Evolutionary conservation across 805 yeast genomes (phyloP), one percentile per base, ranked within the genome.

Genomic region (Wickerhamiella allomyrinae): DNA sequence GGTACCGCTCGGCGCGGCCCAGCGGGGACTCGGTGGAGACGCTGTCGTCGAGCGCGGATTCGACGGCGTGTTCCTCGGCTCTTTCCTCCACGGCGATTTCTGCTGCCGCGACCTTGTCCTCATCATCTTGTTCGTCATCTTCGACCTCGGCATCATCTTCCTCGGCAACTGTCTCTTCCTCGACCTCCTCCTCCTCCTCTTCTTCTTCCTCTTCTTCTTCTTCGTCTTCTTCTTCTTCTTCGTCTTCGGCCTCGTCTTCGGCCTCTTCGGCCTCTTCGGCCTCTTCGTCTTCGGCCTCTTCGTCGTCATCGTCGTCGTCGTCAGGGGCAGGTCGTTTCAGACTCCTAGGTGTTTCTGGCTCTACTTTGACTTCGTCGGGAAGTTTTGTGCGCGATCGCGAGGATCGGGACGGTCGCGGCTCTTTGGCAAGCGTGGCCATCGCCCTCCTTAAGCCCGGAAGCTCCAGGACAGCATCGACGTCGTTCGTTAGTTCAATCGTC

Each of bases 381-480:
- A n/a, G n/a, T 5, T 27, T 27, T n/a, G 5, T 27, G 17, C 31
- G 31, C n/a, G n/a, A n/a, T n/a, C n/a, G n/a, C n/a, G n/a, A n/a
- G n/a, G n/a, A n/a, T n/a, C n/a, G n/a, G n/a, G n/a, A n/a, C n/a
- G n/a, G n/a, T 15, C 36, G 42, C 5, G 43, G 27, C 35, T 42
- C 42, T 33, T 22, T 22, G 7, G 46, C 51, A 41, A 39, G 34
- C 24, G 34, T 34, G 3, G 42, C 46, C 6, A 54, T 52, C 3
- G 53, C 54, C 6, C 34, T 41, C 29, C 46, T 48, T 4, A 58
- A 46, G 25, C 45, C 46, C 11, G 49, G 40, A 25, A 50, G 53
- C 7, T 47, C 40, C 25, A 58, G 46, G 8, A 57, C 49, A 6
- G 49, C 57, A 22, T 55, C 54, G 8, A 57, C 51, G 11, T 57